Evolutionary conservation across 805 yeast species (phyloP).

Genomic region (Sugiyamaella valdiviana): DNA sequence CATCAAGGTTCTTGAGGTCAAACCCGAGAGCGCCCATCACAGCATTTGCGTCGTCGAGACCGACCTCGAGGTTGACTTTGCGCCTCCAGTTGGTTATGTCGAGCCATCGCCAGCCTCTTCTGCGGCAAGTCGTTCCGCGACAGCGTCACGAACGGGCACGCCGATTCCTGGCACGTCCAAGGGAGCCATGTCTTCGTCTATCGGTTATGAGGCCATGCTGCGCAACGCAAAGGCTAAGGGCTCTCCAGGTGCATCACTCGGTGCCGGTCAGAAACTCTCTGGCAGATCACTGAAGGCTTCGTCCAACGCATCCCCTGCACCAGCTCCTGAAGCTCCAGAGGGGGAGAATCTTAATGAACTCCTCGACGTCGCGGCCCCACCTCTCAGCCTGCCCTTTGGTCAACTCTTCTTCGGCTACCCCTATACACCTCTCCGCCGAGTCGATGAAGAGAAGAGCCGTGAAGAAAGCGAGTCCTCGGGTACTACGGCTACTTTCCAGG

Average conservation of each 20-base stretch:
- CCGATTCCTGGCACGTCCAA: constrained; percentile 18
- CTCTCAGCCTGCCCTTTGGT: constrained; percentile 70
- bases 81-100: constrained; percentile 97
- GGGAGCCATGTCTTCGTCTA: constrained; percentile 59
- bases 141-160: constrained; percentile 6
- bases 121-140: constrained; percentile 13
- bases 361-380: constrained; percentile 48
- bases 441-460: constrained; percentile 35
- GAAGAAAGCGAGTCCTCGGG: constrained; percentile 30
- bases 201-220: constrained; percentile 59
- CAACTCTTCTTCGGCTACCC: constrained; percentile 94
- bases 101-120: constrained; percentile 54
- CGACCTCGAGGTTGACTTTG: constrained; percentile 94
- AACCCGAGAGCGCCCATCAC: constrained; percentile 58
- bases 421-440: constrained; percentile 40
- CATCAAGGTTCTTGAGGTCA: constrained; percentile 79
- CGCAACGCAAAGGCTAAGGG: constrained; percentile 28
- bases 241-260: constrained; percentile 33
- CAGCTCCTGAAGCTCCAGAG: background rate
- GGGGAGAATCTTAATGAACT: constrained; percentile 8
- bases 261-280: constrained; percentile 65
- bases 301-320: constrained; percentile 4
- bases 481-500: constrained; percentile 39
- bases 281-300: constrained; percentile 28
- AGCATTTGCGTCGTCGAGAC: constrained; percentile 96